A percentile compares a stretch with the other conserved stretches of the same genome.
Evolutionary conservation across 2,329 filamentous ascomycete species (phyloP).

Genomic region (Pseudocercospora musae): DNA sequence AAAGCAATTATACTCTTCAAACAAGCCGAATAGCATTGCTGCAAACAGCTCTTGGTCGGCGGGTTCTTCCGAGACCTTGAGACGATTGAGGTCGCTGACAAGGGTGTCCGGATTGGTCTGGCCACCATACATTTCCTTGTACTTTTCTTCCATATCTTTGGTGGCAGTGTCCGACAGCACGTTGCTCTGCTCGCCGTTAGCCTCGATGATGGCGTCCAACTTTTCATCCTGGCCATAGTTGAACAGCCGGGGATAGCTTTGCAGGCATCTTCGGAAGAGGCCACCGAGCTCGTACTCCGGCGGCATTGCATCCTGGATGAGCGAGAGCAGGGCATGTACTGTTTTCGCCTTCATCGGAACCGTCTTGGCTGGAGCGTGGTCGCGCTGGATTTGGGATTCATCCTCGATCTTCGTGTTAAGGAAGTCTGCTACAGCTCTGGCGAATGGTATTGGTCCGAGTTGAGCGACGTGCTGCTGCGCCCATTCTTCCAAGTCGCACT

Average conservation of each 20-base stretch:
- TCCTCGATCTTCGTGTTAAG: constrained; percentile 79
- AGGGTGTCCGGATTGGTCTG: constrained; percentile 84
- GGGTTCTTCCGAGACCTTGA: constrained; percentile 82
- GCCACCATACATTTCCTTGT: constrained; percentile 95
- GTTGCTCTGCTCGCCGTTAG: constrained; percentile 74
- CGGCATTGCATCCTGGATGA: constrained; percentile 61
- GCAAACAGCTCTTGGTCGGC: constrained; percentile 92
- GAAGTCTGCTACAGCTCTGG: constrained; percentile 72
- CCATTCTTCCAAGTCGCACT: constrained; percentile 80
- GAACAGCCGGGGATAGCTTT: constrained; percentile 87
- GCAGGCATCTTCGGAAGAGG: constrained; percentile 83
- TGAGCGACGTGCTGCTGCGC: constrained; percentile 60
- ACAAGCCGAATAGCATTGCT: constrained; percentile 96
- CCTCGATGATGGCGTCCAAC: constrained; percentile 85
- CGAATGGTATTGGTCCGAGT: constrained; percentile 53
- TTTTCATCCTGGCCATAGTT: constrained; percentile 79
- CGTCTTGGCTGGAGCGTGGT: constrained; percentile 64
- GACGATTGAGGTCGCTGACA: constrained; percentile 76
- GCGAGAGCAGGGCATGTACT: constrained; percentile 73
- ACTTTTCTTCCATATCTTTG: constrained; percentile 92
- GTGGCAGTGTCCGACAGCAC: constrained; percentile 74
- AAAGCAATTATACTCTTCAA: constrained; percentile 96
- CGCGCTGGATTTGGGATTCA: constrained; percentile 71
- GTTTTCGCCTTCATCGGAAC: constrained; percentile 81
- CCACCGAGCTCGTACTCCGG: constrained; percentile 67